A percentile compares a stretch with the other conserved stretches of the same genome.
These are phyloP conservation scores for Neocucurbitaria cava DNA, from an alignment of 2,329 filamentous ascomycete genomes.

Conservation along the genomic window DNA sequence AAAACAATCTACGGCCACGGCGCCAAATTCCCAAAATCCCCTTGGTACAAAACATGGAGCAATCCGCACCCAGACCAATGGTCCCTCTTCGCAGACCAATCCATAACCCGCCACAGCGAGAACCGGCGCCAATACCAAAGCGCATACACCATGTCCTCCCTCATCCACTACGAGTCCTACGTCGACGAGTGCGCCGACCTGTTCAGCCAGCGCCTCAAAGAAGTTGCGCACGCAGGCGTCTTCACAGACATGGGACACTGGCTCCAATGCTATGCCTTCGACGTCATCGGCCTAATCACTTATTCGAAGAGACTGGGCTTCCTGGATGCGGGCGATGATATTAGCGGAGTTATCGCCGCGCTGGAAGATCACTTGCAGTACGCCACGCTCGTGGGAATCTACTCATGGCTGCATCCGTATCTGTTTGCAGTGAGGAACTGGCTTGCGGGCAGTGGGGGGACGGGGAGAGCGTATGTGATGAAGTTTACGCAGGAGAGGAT, in stretches of 20 bases:
- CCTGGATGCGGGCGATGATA: conserved; percentile 20
- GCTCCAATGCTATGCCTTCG: conserved; percentile 50
- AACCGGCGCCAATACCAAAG: conserved; percentile 38
- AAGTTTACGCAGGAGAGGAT: conserved; percentile 25
- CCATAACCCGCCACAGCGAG: conserved; percentile 48
- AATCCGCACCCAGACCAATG: conserved; percentile 33
- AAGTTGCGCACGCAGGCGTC: conserved; percentile 30
- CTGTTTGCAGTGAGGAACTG: conserved; percentile 46
- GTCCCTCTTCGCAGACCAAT: conserved; percentile 48
- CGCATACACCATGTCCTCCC: conserved; percentile 33
- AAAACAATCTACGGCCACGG: conserved; percentile 28
- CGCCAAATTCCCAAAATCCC: conserved; percentile 26
- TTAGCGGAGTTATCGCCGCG: conserved; percentile 7
- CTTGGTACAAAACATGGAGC: conserved; percentile 26
- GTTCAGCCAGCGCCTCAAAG: conserved; percentile 36
- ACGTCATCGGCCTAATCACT: conserved; percentile 45
- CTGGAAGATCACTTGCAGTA: conserved; percentile 14
- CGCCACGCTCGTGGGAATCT: conserved; percentile 7
- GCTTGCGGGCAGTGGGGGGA: conserved; percentile 37
- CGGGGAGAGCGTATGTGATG: conserved; percentile 40
- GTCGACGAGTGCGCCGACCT: conserved; percentile 37
- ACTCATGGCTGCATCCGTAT: conserved; percentile 41
- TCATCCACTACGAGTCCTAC: conserved; percentile 48
- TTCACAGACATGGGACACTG: conserved; percentile 31
- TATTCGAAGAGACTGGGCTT: conserved; percentile 28